phyloP scores from a whole-genome alignment of 768 basidiomycete genomes.

The Clitopilus passeckerianus region DNA sequence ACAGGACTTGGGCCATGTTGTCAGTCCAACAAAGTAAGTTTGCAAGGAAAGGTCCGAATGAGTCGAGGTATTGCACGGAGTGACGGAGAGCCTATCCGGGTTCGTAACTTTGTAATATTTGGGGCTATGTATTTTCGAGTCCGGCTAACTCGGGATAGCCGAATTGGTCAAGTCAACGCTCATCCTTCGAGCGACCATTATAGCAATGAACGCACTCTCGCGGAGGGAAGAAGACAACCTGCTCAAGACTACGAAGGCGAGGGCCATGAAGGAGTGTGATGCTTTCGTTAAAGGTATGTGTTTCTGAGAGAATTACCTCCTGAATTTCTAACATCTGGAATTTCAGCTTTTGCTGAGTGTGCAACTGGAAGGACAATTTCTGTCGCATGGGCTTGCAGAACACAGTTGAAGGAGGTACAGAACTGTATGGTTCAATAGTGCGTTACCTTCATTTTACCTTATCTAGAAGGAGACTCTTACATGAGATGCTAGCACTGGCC shows the following conservation, averaged over 20 bases:
- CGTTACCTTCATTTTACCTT: constrained; percentile 20
- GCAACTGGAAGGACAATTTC: constrained; percentile 77
- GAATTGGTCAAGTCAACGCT: neutral
- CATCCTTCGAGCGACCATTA: too few species aligned
- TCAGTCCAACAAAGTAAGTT: neutral
- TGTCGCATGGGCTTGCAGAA: constrained; percentile 80
- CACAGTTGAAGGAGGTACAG: constrained; percentile 64
- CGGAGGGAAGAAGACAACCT: constrained; percentile 86
- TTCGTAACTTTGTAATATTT: neutral
- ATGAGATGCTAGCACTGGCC: constrained; percentile 50
- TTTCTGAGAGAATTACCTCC: neutral
- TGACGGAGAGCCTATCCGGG: neutral
- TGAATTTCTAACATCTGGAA: constrained; percentile 1
- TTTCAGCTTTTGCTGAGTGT: constrained; percentile 79
- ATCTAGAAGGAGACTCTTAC: neutral
- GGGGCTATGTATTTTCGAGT: neutral
- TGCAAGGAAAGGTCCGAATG: neutral
- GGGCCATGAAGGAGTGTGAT: constrained; percentile 78
- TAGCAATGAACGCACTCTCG: constrained; percentile 88
- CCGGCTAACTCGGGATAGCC: neutral
- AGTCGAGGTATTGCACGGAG: neutral
- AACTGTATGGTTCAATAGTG: constrained; percentile 79
- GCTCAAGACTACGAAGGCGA: constrained; percentile 74
- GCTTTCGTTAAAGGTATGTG: constrained; percentile 62
- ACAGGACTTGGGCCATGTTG: neutral